Percentiles rank a stretch among this genome's conserved stretches.
Conservation (phyloP, 345 rosid species). For the Physaria fendleri region DNA sequence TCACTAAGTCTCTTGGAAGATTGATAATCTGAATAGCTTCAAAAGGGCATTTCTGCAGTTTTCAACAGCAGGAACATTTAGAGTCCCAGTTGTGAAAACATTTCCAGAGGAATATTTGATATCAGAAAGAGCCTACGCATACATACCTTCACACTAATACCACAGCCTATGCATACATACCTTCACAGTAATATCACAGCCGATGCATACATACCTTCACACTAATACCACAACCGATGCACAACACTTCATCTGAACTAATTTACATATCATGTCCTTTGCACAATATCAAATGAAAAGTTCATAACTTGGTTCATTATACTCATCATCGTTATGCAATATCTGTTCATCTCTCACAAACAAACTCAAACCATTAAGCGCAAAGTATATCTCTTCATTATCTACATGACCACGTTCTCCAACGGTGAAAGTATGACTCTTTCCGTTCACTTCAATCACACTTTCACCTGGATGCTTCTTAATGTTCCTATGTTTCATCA, state of each 20-base stretch:
- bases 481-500: no score
- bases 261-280: neutral
- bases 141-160: conserved; percentile 93
- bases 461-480: no score
- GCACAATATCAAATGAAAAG: neutral
- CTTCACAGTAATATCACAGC: conserved; percentile 90
- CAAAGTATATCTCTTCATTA: no score
- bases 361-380: no score
- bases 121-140: neutral
- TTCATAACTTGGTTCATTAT: no score
- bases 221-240: conserved; percentile 97
- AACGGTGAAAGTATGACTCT: no score
- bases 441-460: no score
- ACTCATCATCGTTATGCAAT: no score
- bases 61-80: neutral
- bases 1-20: conserved; percentile 84
- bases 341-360: no score
- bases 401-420: no score
- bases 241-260: conserved; percentile 93
- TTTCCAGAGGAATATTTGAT: neutral
- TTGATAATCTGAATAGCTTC: conserved; percentile 98
- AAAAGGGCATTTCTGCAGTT: conserved; percentile 88
- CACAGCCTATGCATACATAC: conserved; percentile 40
- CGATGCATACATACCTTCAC: conserved; percentile 60
- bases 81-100: neutral